Evolutionary conservation across 305 asterid species (phyloP), one percentile per base, ranked within the genome.

Genomic region (Solanum chacoense): DNA sequence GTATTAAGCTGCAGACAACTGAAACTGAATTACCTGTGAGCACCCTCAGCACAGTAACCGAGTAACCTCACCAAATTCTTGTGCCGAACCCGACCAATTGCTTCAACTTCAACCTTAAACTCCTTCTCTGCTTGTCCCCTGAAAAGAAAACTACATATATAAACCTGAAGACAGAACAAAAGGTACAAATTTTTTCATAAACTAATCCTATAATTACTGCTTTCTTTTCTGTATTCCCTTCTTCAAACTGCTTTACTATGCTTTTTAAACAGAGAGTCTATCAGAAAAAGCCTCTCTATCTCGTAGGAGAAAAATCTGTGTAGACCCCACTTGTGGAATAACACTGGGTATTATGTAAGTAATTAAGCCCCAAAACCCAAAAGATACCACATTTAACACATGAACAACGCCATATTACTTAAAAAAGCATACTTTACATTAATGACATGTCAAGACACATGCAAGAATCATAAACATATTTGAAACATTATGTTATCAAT

Each of bases 121-220:
- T 97, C 99, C 86, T 93, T 94, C 92, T 96, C 98, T 8, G 99
- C 99, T 93, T 97, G 99, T 74, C 99, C 98, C 92, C 99, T 97
- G 89, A 16, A 85, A 87, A 75, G 12, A 85, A n/a, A 67, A 77
- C 45, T 88, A 79, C 74, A 87, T 79, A 40, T 18, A 10, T 8
- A 90, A 59, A 36, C 36, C 67, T 55, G 11, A 13, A 38, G n/a
- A 35, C 18, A 37, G 22, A 85, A 45, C 16, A 55, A 78, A 26
- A 87, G 76, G 34, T 63, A 84, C 32, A 85, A 22, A 18, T 37
- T 5, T 81, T 32, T 29, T 67, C 86, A 11, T n/a, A 28, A 38
- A 40, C 6, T 63, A 14, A 37, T 75, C 45, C 29, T 36, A 12
- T 86, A 67, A 2, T 85, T 85, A 63, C 32, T 24, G 16, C 74